Evolutionary conservation across 495 filamentous ascomycete species (phyloP).

Genomic region (Trichoderma asperelloides): DNA sequence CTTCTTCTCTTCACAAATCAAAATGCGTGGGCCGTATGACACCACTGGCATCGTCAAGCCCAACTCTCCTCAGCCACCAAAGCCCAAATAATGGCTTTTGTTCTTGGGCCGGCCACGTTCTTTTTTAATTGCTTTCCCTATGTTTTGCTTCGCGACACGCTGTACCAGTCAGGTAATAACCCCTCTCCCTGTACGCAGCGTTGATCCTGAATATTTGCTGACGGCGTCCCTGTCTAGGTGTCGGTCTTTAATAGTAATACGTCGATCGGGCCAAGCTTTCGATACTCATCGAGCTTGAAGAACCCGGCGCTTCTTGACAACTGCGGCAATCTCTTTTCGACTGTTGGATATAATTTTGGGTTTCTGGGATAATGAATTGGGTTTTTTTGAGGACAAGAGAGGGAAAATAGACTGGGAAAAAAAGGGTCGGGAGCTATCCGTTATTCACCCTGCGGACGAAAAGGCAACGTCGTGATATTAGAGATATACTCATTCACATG

Average conservation of each 20-base stretch:
- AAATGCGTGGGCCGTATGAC: constrained; percentile 8
- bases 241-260: not conserved
- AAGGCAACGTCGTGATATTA: constrained; percentile 3
- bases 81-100: constrained; percentile 1
- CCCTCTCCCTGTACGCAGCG: not conserved
- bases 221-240: not conserved
- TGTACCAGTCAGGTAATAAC: not conserved
- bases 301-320: not conserved
- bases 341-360: not conserved
- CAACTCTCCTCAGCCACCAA: constrained; percentile 6
- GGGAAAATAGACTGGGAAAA: constrained; percentile 8
- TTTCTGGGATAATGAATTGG: not conserved
- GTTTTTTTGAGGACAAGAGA: not conserved
- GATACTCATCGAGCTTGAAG: not conserved
- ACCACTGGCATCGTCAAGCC: constrained; percentile 9
- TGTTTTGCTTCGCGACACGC: not conserved
- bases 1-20: not conserved
- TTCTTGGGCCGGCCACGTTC: not conserved
- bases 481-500: constrained; percentile 3
- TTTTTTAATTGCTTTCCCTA: not conserved
- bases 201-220: not conserved
- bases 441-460: not conserved
- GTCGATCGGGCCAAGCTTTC: not conserved
- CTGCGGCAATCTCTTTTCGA: not conserved
- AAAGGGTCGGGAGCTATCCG: constrained; percentile 5